Conservation (phyloP, 805 yeast species). For the Candida endomychidarum region DNA sequence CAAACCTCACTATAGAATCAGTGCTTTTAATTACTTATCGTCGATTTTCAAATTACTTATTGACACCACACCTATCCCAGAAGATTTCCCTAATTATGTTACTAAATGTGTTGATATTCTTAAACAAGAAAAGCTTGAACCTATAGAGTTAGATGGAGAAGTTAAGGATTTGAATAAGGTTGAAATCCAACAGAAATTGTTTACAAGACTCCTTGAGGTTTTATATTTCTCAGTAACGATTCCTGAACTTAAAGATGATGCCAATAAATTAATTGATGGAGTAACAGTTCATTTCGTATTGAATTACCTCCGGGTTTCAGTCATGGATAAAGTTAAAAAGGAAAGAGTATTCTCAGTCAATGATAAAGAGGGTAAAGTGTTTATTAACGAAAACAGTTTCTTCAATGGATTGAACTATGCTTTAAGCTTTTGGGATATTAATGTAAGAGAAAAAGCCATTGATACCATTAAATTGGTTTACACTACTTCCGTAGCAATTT, state of each 20-base stretch:
- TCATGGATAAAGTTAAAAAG: slow-evolving; percentile 65
- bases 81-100: slow-evolving; percentile 42
- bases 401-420: slow-evolving; percentile 78
- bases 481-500: slow-evolving; percentile 59
- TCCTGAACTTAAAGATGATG: slow-evolving; percentile 69
- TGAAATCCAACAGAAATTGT: slow-evolving; percentile 62
- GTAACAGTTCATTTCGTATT: slow-evolving; percentile 78
- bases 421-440: slow-evolving; percentile 69
- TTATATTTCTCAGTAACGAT: slow-evolving; percentile 76
- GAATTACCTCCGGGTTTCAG: slow-evolving; percentile 71
- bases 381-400: slow-evolving; percentile 66
- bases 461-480: slow-evolving; percentile 63
- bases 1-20: slow-evolving; percentile 65
- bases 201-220: slow-evolving; percentile 63
- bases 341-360: slow-evolving; percentile 70
- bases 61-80: slow-evolving; percentile 51
- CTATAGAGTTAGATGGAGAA: slow-evolving; percentile 37
- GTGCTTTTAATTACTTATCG: slow-evolving; percentile 74
- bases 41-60: slow-evolving; percentile 68
- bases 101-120: slow-evolving; percentile 49
- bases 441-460: slow-evolving; percentile 71
- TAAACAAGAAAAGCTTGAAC: slow-evolving; percentile 36
- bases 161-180: slow-evolving; percentile 50
- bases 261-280: slow-evolving; percentile 58
- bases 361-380: slow-evolving; percentile 75